Base-by-base conservation (phyloP, 2,329 filamentous ascomycete species). In the Trichoderma sp. region DNA sequence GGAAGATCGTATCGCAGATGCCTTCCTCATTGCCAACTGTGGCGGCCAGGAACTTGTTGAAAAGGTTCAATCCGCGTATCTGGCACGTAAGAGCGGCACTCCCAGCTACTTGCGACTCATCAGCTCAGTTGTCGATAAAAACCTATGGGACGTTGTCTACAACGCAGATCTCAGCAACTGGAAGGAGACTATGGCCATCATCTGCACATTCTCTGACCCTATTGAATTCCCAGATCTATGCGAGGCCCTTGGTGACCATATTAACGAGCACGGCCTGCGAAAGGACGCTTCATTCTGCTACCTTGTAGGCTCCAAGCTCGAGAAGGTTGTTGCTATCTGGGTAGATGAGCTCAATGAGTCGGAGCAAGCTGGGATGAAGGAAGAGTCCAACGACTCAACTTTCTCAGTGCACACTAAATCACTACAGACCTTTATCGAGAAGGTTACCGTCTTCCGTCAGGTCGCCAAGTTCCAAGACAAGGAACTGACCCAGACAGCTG, bases 271-370 rank as follows among this genome's bases (percentile, higher is more conserved):
- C n/a, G 87, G 87, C 26, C 86, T 90, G 49, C 87, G 93, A 71
- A 95, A 97, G 78, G 93, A 99, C 79, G 96, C 96, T 39, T 94
- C 93, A 0, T 97, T 99, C 86, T 99, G 96, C 81, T 99, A 94
- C 80, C 83, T 99, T 70, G 94, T 95, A 55, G 95, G 96, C 70
- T 97, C 95, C 21, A 98, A 97, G 82, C 86, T 99, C 5, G 95
- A 99, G 80, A 99, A 99, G 86, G 95, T 98, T 28, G 92, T 98
- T 56, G 87, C 87, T 43, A 97, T 98, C 76, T 99, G 96, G 96
- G 90, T 95, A 66, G 86, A 91, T 61, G 94, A 98, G 80, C 87
- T 98, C 18, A 87, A 93, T 73, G 94, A 98, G 80, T 87, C 89
- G 28, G 94, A 97, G 79, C 88, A 91, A 74, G 88, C 89, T 55